Conservation (phyloP, 1,284 basidiomycete genomes). For the Tetrapyrgos nigripes region DNA sequence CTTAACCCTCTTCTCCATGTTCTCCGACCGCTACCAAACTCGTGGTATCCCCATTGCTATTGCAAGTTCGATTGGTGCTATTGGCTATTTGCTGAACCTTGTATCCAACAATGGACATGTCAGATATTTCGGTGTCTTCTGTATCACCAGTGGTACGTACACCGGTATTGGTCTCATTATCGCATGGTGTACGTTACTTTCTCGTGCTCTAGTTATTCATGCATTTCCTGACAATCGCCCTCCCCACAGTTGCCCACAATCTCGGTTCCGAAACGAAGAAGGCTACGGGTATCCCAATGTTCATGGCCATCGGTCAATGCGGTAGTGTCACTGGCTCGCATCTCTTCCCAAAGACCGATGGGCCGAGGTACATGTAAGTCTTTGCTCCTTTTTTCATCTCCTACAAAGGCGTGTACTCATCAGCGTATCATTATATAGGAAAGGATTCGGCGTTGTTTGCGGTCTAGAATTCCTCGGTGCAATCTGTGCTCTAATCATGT, state of each 20-base stretch:
- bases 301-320: conserved; percentile 78
- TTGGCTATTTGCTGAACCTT: conserved; percentile 62
- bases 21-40: conserved; percentile 75
- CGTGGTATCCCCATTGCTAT: conserved; percentile 50
- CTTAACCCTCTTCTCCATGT: conserved; percentile 66
- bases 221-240: background rate
- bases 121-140: conserved; percentile 75
- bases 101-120: conserved; percentile 48
- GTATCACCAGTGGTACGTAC: conserved; percentile 73
- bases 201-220: background rate
- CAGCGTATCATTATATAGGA: conserved; percentile 46
- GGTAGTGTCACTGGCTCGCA: conserved; percentile 78
- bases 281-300: conserved; percentile 76
- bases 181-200: conserved; percentile 68
- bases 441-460: conserved; percentile 67
- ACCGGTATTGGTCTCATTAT: conserved; percentile 70
- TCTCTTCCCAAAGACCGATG: conserved; percentile 68
- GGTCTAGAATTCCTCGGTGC: conserved; percentile 66
- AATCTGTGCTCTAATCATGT: conserved; percentile 56
- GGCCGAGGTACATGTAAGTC: conserved; percentile 66
- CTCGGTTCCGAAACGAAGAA: conserved; percentile 81
- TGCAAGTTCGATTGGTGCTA: conserved; percentile 56
- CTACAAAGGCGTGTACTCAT: background rate
- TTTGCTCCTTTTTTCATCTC: conserved; percentile 2
- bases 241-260: conserved; percentile 66